phyloP scores from a whole-genome alignment of 352 stramenopile species.

The Globisporangium recalcitrans region DNA sequence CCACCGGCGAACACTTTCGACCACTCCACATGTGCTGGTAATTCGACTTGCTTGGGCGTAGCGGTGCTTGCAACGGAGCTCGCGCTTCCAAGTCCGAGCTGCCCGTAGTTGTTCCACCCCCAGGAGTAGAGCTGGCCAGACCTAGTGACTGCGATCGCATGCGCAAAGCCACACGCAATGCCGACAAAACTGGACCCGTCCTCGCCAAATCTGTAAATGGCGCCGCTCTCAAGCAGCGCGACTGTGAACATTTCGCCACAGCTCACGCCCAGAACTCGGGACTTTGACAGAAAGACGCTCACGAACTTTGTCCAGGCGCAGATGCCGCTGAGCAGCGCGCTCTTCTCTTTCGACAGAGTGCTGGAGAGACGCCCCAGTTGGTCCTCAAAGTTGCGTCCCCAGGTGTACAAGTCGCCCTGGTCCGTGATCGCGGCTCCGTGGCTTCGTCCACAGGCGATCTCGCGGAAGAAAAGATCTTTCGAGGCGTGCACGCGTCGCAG shows the following conservation, averaged over 20 bases:
- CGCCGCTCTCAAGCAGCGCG: slow-evolving; percentile 52
- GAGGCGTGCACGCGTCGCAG: slow-evolving; percentile 34
- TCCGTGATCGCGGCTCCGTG: slow-evolving; percentile 75
- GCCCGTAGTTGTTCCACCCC: slow-evolving; percentile 78
- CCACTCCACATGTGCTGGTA: slow-evolving; percentile 25
- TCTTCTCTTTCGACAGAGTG: slow-evolving; percentile 27
- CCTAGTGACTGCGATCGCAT: slow-evolving; percentile 60
- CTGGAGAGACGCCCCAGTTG: slow-evolving; percentile 66
- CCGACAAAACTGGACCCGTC: slow-evolving; percentile 38
- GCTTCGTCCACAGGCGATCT: slow-evolving; percentile 59
- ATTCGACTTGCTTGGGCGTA: slow-evolving; percentile 15
- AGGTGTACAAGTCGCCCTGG: slow-evolving; percentile 86
- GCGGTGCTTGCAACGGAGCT: slow-evolving; percentile 18
- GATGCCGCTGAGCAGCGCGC: slow-evolving; percentile 41
- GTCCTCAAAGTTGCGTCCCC: slow-evolving; percentile 83
- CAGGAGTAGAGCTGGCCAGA: slow-evolving; percentile 57
- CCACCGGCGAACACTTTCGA: slow-evolving; percentile 50
- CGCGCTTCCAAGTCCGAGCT: slow-evolving; percentile 54
- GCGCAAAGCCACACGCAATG: slow-evolving; percentile 60
- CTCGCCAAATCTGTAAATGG: slow-evolving; percentile 77
- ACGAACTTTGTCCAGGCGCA: slow-evolving; percentile 80
- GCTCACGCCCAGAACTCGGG: slow-evolving; percentile 36
- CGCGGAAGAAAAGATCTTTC: slow-evolving; percentile 45
- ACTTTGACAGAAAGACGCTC: slow-evolving; percentile 37
- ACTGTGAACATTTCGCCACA: slow-evolving; percentile 82